Conservation (phyloP, 2,329 filamentous ascomycete genomes). For the Curvularia sp. region DNA sequence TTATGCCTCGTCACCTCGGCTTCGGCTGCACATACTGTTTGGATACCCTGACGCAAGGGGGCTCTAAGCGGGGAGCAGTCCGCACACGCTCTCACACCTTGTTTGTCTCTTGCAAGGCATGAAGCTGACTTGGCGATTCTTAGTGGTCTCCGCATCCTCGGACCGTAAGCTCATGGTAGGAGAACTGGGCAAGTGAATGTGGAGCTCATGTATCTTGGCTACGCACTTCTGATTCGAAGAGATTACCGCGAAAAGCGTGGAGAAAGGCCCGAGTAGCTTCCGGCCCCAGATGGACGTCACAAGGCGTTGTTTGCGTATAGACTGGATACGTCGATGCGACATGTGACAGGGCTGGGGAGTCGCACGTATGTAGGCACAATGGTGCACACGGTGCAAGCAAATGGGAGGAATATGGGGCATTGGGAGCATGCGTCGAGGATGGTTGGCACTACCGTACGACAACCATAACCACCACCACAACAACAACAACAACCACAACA, state of each 20-base stretch:
- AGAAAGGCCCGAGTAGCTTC: constrained; percentile 32
- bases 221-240: constrained; percentile 28
- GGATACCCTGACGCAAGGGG: background rate
- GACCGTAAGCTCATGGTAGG: constrained; percentile 85
- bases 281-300: constrained; percentile 34
- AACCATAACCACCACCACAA: constrained; percentile 3
- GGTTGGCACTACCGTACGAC: constrained; percentile 33
- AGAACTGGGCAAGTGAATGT: constrained; percentile 71
- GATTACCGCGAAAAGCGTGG: constrained; percentile 35
- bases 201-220: constrained; percentile 31
- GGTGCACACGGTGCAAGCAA: constrained; percentile 4
- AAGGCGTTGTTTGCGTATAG: constrained; percentile 26
- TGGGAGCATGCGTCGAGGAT: constrained; percentile 30
- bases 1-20: background rate
- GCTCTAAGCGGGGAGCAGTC: background rate
- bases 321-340: constrained; percentile 48
- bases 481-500: background rate
- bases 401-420: constrained; percentile 15
- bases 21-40: background rate
- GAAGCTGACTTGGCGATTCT: constrained; percentile 41
- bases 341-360: constrained; percentile 27
- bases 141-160: constrained; percentile 89
- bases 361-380: constrained; percentile 17
- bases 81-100: background rate
- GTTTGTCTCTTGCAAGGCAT: constrained; percentile 12